Conservation (phyloP, 2,329 filamentous ascomycete species). For the Fusarium coicis region DNA sequence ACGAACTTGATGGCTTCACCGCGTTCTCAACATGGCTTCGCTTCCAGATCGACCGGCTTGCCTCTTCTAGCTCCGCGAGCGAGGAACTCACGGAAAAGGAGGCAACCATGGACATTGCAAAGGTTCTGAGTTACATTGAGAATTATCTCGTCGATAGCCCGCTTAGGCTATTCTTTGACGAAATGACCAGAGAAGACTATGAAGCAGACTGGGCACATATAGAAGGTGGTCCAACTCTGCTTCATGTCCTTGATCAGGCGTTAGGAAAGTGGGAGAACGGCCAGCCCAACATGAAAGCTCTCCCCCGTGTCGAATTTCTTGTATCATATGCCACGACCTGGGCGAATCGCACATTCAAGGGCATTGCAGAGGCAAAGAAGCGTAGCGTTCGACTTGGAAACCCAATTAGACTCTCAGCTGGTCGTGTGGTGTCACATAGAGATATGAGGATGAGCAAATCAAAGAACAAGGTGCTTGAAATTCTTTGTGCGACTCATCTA, state of each 20-base stretch:
- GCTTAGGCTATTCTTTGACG: conserved; percentile 69
- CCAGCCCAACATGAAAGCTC: conserved; percentile 59
- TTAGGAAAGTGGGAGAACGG: conserved; percentile 59
- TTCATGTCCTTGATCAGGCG: conserved; percentile 62
- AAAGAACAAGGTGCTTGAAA: conserved; percentile 47
- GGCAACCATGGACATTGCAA: conserved; percentile 76
- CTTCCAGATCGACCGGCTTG: conserved; percentile 82
- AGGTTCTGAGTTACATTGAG: conserved; percentile 82
- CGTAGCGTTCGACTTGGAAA: conserved; percentile 75
- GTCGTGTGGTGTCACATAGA: conserved; percentile 58
- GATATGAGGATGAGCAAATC: conserved; percentile 67
- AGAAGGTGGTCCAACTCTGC: conserved; percentile 57
- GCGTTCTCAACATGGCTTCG: conserved; percentile 87
- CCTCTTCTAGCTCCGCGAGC: conserved; percentile 67
- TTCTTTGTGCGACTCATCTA: not conserved
- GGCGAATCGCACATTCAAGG: conserved; percentile 70
- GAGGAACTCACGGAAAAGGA: conserved; percentile 84
- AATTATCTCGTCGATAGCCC: conserved; percentile 74
- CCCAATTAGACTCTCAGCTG: conserved; percentile 58
- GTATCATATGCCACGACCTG: conserved; percentile 67
- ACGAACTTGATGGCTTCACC: conserved; percentile 81
- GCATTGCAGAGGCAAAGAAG: conserved; percentile 76
- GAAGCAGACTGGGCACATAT: conserved; percentile 57
- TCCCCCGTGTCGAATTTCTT: conserved; percentile 73
- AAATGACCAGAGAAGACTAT: conserved; percentile 62